Evolutionary conservation across 2,329 filamentous ascomycete genomes (phyloP).

Genomic region (Bipolaris bicolor): DNA sequence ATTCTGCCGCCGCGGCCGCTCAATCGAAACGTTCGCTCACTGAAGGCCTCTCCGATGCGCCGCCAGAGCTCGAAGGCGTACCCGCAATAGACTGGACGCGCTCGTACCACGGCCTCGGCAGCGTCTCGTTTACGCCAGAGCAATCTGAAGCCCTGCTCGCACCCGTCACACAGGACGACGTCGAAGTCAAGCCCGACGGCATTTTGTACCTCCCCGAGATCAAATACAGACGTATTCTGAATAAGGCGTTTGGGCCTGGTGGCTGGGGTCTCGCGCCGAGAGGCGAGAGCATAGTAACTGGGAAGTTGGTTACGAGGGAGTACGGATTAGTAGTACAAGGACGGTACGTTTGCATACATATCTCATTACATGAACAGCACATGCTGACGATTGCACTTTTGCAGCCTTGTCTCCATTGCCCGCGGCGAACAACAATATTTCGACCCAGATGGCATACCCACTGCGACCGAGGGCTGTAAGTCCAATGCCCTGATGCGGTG

Average conservation of each 20-base stretch:
- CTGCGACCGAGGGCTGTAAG: slow-evolving; percentile 94
- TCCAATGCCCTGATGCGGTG: slow-evolving; percentile 97
- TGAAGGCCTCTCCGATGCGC: slow-evolving; percentile 57
- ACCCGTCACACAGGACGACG: slow-evolving; percentile 72
- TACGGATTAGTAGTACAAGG: slow-evolving; percentile 90
- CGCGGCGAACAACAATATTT: slow-evolving; percentile 97
- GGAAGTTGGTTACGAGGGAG: slow-evolving; percentile 81
- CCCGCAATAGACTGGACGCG: slow-evolving; percentile 77
- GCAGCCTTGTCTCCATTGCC: slow-evolving; percentile 88
- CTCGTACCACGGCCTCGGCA: slow-evolving; percentile 80
- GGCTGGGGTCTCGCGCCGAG: slow-evolving; percentile 93
- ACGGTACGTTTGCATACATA: slow-evolving; percentile 63
- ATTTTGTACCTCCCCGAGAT: slow-evolving; percentile 97
- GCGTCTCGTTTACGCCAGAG: slow-evolving; percentile 72
- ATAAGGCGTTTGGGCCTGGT: slow-evolving; percentile 89
- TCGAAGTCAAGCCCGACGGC: slow-evolving; percentile 97
- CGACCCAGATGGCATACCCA: slow-evolving; percentile 84
- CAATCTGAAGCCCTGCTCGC: slow-evolving; percentile 71
- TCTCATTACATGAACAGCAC: background rate
- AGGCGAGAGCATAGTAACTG: slow-evolving; percentile 83
- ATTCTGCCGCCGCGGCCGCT: slow-evolving; percentile 33
- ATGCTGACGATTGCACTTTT: background rate
- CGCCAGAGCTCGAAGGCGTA: slow-evolving; percentile 57
- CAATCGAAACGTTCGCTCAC: slow-evolving; percentile 52
- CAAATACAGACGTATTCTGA: slow-evolving; percentile 92